Evolutionary conservation across 176 grass and related monocot genomes (phyloP).

Genomic region (Ananas comosus): DNA sequence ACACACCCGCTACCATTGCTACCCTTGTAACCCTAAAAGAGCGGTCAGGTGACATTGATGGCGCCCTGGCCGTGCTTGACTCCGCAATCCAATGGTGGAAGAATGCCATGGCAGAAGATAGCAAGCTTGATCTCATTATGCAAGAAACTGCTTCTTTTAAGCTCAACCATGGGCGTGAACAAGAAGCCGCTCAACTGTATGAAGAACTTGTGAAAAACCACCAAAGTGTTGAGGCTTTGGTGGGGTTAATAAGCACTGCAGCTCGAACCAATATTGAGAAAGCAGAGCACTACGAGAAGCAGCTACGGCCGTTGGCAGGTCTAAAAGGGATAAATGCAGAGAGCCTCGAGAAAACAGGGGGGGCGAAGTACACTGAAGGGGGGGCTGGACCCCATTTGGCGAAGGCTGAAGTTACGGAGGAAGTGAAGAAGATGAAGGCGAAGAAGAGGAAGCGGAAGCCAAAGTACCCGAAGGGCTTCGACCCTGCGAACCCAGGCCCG

Average conservation of each 20-base stretch:
- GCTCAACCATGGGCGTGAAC: slow-evolving; percentile 60
- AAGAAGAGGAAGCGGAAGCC: slow-evolving; percentile 94
- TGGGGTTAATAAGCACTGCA: slow-evolving; percentile 67
- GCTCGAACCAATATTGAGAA: slow-evolving; percentile 62
- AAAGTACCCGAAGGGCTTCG: slow-evolving; percentile 71
- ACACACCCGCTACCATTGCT: slow-evolving; percentile 72
- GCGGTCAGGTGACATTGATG: slow-evolving; percentile 48
- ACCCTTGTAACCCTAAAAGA: slow-evolving; percentile 58
- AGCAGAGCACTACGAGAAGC: slow-evolving; percentile 81
- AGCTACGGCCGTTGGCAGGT: slow-evolving; percentile 68
- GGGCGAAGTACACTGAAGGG: slow-evolving; percentile 63
- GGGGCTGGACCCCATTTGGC: slow-evolving; percentile 6
- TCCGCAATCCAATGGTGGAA: slow-evolving; percentile 80
- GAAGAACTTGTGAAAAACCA: slow-evolving; percentile 74
- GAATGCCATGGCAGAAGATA: slow-evolving; percentile 77
- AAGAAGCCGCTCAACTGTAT: slow-evolving; percentile 63
- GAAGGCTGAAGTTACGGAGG: slow-evolving; percentile 45
- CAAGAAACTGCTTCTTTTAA: slow-evolving; percentile 78
- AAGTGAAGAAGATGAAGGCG: slow-evolving; percentile 63
- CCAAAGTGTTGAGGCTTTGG: slow-evolving; percentile 60
- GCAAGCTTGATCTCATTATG: slow-evolving; percentile 63
- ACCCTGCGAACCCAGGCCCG: slow-evolving; percentile 74
- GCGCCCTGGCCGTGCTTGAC: slow-evolving; percentile 48
- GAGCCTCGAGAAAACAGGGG: slow-evolving; percentile 74
- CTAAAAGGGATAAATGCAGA: slow-evolving; percentile 62